Conservation (phyloP, 2,329 filamentous ascomycete genomes). For the Fusarium staphyleae region DNA sequence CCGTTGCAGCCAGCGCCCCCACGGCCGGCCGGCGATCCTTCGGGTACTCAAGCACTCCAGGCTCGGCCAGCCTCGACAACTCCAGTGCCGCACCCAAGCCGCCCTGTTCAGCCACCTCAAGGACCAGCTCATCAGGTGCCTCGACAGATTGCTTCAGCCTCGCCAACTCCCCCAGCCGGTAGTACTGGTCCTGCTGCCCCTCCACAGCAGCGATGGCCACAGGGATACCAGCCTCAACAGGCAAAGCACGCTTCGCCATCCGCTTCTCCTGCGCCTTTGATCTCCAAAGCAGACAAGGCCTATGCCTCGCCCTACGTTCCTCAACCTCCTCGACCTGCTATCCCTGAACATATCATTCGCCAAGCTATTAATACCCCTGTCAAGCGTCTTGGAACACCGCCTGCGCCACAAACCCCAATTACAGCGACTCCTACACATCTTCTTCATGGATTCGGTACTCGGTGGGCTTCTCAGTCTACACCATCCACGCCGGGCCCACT, state of each 20-base stretch:
- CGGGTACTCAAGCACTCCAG: slow-evolving; percentile 36
- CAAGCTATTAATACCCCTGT: slow-evolving; percentile 47
- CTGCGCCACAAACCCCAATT: slow-evolving; percentile 48
- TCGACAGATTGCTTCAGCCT: slow-evolving; percentile 46
- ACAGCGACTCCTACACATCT: slow-evolving; percentile 42
- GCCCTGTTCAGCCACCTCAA: slow-evolving; percentile 45
- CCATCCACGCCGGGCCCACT: slow-evolving; percentile 62
- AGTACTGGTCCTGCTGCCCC: slow-evolving; percentile 32
- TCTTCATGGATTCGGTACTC: slow-evolving; percentile 57
- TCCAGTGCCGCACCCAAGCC: slow-evolving; percentile 46
- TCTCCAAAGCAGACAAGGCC: slow-evolving; percentile 41
- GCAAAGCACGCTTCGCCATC: slow-evolving; percentile 42
- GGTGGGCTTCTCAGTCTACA: slow-evolving; percentile 64
- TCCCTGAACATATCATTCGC: slow-evolving; percentile 53
- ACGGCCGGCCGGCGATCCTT: slow-evolving; percentile 34
- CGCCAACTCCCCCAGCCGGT: slow-evolving; percentile 39
- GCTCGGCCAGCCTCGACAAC: slow-evolving; percentile 45
- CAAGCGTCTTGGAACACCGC: slow-evolving; percentile 44
- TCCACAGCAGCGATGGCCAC: slow-evolving; percentile 48
- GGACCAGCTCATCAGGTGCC: slow-evolving; percentile 37
- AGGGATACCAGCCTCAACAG: slow-evolving; percentile 41
- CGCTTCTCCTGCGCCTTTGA: slow-evolving; percentile 36
- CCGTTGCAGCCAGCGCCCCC: slow-evolving; percentile 47
- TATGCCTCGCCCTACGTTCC: slow-evolving; percentile 41
- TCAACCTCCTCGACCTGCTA: slow-evolving; percentile 47